Percentiles rank a stretch among this genome's conserved stretches.
These are phyloP conservation scores for Kondoa malvinella DNA, from an alignment of 768 basidiomycete genomes.

Conservation along the genomic window DNA sequence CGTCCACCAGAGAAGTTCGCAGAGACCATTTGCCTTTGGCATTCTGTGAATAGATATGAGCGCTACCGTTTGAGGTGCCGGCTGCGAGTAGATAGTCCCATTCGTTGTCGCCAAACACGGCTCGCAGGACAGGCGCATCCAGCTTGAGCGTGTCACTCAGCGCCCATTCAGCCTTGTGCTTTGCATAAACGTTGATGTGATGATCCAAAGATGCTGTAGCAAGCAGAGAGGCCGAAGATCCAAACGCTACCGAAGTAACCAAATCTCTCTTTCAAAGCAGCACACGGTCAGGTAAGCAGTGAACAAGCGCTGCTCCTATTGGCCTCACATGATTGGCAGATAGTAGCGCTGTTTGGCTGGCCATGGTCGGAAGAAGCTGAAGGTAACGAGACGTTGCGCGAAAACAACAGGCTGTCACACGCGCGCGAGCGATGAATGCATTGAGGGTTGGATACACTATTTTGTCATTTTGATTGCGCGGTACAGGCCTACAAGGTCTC, in stretches of 20 bases:
- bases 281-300: too few relatives aligned
- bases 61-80: background rate
- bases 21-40: slow-evolving; percentile 45
- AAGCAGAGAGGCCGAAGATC: slow-evolving; percentile 20
- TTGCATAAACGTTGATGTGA: slow-evolving; percentile 18
- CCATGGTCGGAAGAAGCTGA: background rate
- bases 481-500: too few relatives aligned
- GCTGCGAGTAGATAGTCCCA: slow-evolving; percentile 2
- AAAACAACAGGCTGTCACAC: too few relatives aligned
- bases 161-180: slow-evolving; percentile 26
- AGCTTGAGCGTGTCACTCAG: slow-evolving; percentile 20
- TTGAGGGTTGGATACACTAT: too few relatives aligned
- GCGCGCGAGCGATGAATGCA: too few relatives aligned
- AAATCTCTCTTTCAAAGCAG: too few relatives aligned
- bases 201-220: slow-evolving; percentile 24
- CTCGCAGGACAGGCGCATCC: background rate
- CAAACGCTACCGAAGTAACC: slow-evolving; percentile 22
- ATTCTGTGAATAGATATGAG: background rate
- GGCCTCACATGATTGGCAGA: slow-evolving; percentile 17
- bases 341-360: slow-evolving; percentile 2
- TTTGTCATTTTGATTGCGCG: too few relatives aligned
- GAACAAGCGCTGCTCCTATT: too few relatives aligned
- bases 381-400: background rate
- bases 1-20: slow-evolving; percentile 57
- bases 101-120: background rate